phyloP scores from a whole-genome alignment of 768 basidiomycete species.

The Agaricus subrufescens region DNA sequence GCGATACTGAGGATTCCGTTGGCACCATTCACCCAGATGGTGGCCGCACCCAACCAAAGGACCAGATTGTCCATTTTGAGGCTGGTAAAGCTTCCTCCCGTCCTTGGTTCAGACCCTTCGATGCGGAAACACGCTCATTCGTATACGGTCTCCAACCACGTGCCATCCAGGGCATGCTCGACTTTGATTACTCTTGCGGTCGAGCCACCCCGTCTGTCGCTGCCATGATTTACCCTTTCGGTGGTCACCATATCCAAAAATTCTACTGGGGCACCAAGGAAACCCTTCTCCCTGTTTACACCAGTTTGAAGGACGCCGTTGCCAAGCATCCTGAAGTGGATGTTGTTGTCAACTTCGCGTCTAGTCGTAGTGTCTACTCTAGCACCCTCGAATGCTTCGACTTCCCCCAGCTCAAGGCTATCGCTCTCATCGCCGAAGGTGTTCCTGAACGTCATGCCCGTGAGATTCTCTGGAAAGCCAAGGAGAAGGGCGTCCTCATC shows the following conservation, averaged over 20 bases:
- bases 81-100: slow-evolving; percentile 41
- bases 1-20: slow-evolving; percentile 42
- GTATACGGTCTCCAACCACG: slow-evolving; percentile 99
- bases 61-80: slow-evolving; percentile 90
- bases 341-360: slow-evolving; percentile 97
- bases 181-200: slow-evolving; percentile 99
- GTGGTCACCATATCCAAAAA: slow-evolving; percentile 99
- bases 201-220: slow-evolving; percentile 88
- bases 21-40: slow-evolving; percentile 76
- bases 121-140: slow-evolving; percentile 89
- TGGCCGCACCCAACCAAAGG: slow-evolving; percentile 77
- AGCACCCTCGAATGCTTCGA: slow-evolving; percentile 90
- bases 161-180: slow-evolving; percentile 94
- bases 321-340: slow-evolving; percentile 96
- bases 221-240: slow-evolving; percentile 99
- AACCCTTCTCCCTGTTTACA: slow-evolving; percentile 97
- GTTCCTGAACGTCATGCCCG: slow-evolving; percentile 97
- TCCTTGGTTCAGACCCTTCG: slow-evolving; percentile 89
- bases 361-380: slow-evolving; percentile 88
- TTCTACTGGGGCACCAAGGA: slow-evolving; percentile 99
- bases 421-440: slow-evolving; percentile 98
- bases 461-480: slow-evolving; percentile 88
- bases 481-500: slow-evolving; percentile 85
- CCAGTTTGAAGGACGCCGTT: slow-evolving; percentile 83
- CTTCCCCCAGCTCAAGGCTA: slow-evolving; percentile 46